Base-by-base conservation (phyloP, 805 yeast genomes). In the Barnettozyma wickerhamii region DNA sequence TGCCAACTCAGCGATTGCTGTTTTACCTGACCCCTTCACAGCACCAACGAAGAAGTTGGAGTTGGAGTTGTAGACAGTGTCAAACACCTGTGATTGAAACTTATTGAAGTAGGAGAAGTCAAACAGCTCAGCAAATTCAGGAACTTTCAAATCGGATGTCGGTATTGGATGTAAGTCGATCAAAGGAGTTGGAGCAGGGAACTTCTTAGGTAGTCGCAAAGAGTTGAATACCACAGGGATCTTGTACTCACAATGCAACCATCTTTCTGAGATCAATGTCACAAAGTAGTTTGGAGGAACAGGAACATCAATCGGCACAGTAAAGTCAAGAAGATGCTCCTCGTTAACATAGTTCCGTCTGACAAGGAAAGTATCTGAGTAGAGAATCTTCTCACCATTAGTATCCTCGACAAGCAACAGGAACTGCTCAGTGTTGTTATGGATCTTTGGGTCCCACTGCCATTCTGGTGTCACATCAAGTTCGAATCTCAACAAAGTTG, bases 11-110 rank as follows among this genome's bases (percentile, higher is more conserved):
- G 86, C 91, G 47, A 82, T 63, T 0, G 64, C 71, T 0, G 87
- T 78, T 53, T 84, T 86, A 0, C 95, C 96, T 24, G 79, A 72
- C 1, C 93, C 93, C 50, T 84, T 81, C 0, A 91, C 65, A 19
- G 81, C 69, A 3, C 95, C 93, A 35, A 88, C 61, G 44, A 89
- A 74, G 0, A 79, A 60, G 46, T 71, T 83, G 4, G 74, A 81
- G 43, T 76, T 72, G 1, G 79, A 65, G 30, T 75, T 68, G 55
- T 75, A 84, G 5, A 87, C 53, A 0, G 79, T 41, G 7, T 74
- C 74, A 58, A 84, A 84, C 0, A 72, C 75, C 50, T 86, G 91
- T 0, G 89, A 74, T 61, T 90, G 95, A 37, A 84, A 66, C 44
- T 69, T 72, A 63, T 89, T 90, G 66, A 89, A 88, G 21, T 55